Conservation (phyloP, 495 filamentous ascomycete species). For the Schizothecium vesticola region DNA sequence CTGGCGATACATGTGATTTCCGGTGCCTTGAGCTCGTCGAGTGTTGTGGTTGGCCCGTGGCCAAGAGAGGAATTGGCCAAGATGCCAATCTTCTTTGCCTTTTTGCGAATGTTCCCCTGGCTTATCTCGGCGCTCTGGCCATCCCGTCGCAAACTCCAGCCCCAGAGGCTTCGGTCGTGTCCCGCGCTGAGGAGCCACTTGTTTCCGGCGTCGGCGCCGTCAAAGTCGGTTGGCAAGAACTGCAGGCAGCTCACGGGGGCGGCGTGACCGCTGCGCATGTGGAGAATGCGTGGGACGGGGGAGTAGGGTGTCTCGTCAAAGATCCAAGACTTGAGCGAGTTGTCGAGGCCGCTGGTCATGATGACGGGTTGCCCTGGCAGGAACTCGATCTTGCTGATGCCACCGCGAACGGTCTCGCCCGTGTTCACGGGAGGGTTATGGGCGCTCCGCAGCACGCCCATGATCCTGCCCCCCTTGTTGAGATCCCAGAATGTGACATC, state of each 20-base stretch:
- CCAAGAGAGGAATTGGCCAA: conserved; percentile 43
- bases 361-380: conserved; percentile 86
- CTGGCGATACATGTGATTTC: conserved; percentile 86
- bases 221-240: conserved; percentile 80
- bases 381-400: conserved; percentile 78
- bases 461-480: conserved; percentile 75
- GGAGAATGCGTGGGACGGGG: conserved; percentile 74
- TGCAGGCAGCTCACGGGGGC: conserved; percentile 71
- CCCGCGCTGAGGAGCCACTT: conserved; percentile 95
- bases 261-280: conserved; percentile 80
- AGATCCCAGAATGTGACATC: conserved; percentile 96
- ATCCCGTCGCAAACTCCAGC: conserved; percentile 88
- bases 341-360: conserved; percentile 85
- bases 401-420: conserved; percentile 42
- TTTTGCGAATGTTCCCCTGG: conserved; percentile 76
- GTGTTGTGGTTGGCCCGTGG: conserved; percentile 48
- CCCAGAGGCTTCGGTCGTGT: conserved; percentile 85
- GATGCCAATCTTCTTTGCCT: conserved; percentile 75
- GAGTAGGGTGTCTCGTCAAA: conserved; percentile 85
- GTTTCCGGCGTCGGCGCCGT: conserved; percentile 77
- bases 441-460: conserved; percentile 75
- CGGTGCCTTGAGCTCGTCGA: conserved; percentile 79
- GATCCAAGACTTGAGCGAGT: conserved; percentile 91
- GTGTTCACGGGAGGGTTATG: conserved; percentile 64
- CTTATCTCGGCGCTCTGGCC: conserved; percentile 91